Conservation (phyloP, 495 filamentous ascomycete species). For the Tuber borchii region DNA sequence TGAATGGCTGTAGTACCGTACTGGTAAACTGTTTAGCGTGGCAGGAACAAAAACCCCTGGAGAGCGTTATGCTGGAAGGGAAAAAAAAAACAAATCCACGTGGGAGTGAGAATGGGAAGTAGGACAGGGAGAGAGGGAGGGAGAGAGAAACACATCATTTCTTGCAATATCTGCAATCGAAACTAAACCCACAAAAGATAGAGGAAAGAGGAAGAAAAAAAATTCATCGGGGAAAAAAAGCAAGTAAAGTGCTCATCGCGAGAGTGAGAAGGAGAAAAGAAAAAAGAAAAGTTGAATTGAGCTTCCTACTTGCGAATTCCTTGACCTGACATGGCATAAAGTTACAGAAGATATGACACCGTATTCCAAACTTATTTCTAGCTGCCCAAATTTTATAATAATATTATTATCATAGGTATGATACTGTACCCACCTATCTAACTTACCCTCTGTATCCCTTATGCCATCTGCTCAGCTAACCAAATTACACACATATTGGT, state of each 20-base stretch:
- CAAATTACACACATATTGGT: not conserved
- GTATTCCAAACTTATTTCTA: not conserved
- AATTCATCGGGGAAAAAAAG: not conserved
- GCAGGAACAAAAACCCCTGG: not conserved
- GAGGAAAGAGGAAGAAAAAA: not conserved
- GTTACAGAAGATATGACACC: not conserved
- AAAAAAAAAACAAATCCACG: not conserved
- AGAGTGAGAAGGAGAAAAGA: not conserved
- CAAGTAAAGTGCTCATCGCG: not conserved
- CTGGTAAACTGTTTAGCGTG: not conserved
- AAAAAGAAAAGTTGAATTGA: not conserved
- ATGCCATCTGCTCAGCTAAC: not conserved
- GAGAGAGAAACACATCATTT: not conserved
- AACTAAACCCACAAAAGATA: not conserved
- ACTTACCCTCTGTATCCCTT: not conserved
- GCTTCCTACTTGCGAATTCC: conserved; percentile 1
- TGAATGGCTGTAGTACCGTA: not conserved
- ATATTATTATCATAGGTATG: not conserved
- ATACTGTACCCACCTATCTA: not conserved
- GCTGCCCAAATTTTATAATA: not conserved
- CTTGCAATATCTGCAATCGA: not conserved
- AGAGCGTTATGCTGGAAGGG: not conserved
- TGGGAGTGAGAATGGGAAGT: not conserved
- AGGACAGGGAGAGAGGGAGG: not conserved
- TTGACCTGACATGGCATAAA: not conserved